Conservation (phyloP, 2,329 filamentous ascomycete genomes). For the Nigrograna mackinnonii region DNA sequence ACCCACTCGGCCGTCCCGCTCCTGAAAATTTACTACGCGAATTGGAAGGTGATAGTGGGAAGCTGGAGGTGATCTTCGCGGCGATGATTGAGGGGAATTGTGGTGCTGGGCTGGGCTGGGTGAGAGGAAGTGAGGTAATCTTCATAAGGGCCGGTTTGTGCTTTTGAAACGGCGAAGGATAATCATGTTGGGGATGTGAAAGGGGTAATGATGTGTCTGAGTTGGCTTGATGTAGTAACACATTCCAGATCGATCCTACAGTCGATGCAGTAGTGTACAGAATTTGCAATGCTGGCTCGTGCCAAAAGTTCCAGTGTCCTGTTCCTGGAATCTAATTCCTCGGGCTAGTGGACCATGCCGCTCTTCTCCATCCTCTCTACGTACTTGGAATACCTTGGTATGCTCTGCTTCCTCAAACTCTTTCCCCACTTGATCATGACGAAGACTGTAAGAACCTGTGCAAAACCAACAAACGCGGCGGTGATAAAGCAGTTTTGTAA, state of each 20-base stretch:
- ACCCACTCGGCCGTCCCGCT: background rate
- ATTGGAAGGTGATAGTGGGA: background rate
- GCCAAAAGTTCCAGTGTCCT: no score
- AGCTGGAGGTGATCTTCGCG: background rate
- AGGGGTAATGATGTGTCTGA: background rate
- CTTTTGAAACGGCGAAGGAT: background rate
- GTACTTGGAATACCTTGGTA: slow-evolving; percentile 15
- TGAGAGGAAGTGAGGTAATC: background rate
- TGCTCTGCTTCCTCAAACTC: slow-evolving; percentile 26
- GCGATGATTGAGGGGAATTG: background rate
- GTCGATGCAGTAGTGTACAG: no score
- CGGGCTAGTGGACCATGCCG: slow-evolving; percentile 18
- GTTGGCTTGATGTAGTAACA: background rate
- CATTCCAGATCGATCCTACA: background rate
- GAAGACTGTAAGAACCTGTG: slow-evolving; percentile 43
- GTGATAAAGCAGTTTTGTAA: slow-evolving; percentile 48
- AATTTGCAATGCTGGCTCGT: no score
- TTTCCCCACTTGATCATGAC: slow-evolving; percentile 56
- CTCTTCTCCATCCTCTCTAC: slow-evolving; percentile 19
- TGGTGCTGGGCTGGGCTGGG: background rate
- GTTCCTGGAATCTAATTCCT: background rate
- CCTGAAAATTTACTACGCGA: background rate
- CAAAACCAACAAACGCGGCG: slow-evolving; percentile 47
- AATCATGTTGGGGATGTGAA: background rate
- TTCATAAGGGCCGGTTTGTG: no score